phyloP scores from a whole-genome alignment of 106 monocot species.

The Dactylorhiza incarnata region DNA sequence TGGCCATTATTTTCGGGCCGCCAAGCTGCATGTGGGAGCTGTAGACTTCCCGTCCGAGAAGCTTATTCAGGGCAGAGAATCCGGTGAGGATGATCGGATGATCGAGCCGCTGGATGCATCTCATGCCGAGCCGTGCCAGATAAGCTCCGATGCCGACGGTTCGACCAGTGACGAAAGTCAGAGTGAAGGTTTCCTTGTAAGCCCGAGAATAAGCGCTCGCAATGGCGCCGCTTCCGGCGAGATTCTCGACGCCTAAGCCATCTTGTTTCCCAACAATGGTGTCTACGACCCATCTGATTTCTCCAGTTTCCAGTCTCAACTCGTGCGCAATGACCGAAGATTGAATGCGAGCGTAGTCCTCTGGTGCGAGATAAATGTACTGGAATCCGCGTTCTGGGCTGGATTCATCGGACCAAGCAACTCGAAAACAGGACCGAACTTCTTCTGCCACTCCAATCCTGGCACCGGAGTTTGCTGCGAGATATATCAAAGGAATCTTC shows the following conservation, averaged over 20 bases:
- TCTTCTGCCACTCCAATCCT: conserved; percentile 88
- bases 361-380: conserved; percentile 75
- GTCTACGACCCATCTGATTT: conserved; percentile 79
- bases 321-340: conserved; percentile 93
- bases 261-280: conserved; percentile 91
- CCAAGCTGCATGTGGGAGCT: conserved; percentile 99
- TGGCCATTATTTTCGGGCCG: conserved; percentile 98
- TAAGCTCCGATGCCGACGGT: conserved; percentile 98
- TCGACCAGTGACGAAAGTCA: conserved; percentile 85
- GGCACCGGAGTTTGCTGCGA: conserved; percentile 94
- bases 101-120: conserved; percentile 93
- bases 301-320: conserved; percentile 76
- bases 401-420: conserved; percentile 83
- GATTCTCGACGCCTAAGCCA: conserved; percentile 87
- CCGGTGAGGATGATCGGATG: conserved; percentile 97
- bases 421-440: conserved; percentile 73
- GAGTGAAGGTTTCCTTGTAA: conserved; percentile 87
- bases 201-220: conserved; percentile 87
- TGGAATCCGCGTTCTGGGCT: conserved; percentile 89
- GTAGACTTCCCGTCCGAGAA: conserved; percentile 91
- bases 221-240: conserved; percentile 91
- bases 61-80: conserved; percentile 91
- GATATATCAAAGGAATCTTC: conserved; percentile 85
- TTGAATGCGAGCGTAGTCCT: conserved; percentile 58
- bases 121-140: conserved; percentile 94